phyloP scores from a whole-genome alignment of 495 filamentous ascomycete genomes.

The Xylaria cubensis region DNA sequence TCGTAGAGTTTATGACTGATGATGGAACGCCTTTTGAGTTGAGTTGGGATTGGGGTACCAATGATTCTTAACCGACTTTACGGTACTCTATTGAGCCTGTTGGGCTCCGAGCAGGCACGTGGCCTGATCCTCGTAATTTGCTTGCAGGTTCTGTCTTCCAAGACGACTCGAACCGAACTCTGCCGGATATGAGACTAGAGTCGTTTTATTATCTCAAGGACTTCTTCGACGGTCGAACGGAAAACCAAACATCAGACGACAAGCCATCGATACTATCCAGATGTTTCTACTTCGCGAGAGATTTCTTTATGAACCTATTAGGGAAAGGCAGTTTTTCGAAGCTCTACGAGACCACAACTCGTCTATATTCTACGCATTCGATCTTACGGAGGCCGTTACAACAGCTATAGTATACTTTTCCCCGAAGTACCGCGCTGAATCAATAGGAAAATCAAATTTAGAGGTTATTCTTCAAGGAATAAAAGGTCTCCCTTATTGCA shows the following conservation, averaged over 20 bases:
- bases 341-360: constrained; percentile 28
- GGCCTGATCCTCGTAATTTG: constrained; percentile 37
- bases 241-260: background rate
- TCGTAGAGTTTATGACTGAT: constrained; percentile 50
- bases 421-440: constrained; percentile 34
- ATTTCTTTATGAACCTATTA: constrained; percentile 7
- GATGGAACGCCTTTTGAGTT: constrained; percentile 45
- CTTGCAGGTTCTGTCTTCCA: constrained; percentile 26
- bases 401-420: constrained; percentile 42
- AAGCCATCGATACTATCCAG: background rate
- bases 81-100: constrained; percentile 46
- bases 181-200: constrained; percentile 29
- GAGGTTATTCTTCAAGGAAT: constrained; percentile 35
- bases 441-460: constrained; percentile 28
- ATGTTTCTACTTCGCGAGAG: background rate
- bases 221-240: background rate
- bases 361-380: constrained; percentile 41
- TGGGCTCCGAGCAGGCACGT: constrained; percentile 33
- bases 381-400: constrained; percentile 30
- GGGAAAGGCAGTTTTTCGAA: background rate
- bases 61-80: constrained; percentile 25
- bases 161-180: background rate
- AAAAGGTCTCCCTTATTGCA: constrained; percentile 21
- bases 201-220: constrained; percentile 32
- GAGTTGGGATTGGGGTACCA: constrained; percentile 44